Percentiles rank a stretch among this genome's conserved stretches.
phyloP scores from a whole-genome alignment of 2,329 filamentous ascomycete species.

The Chaetomium olivaceum region DNA sequence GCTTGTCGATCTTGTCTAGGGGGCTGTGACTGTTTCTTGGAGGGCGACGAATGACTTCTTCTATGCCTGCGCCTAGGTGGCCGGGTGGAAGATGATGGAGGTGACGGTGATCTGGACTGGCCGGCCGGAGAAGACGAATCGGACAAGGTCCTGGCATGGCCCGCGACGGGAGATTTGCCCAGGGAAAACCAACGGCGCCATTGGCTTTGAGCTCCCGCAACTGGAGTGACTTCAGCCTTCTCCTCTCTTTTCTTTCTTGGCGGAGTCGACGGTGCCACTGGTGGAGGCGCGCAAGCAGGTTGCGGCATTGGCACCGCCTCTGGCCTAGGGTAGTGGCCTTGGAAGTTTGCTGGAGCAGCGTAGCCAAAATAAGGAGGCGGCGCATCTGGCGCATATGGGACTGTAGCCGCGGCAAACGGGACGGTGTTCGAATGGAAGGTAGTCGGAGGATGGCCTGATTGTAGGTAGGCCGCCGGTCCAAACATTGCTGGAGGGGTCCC shows the following conservation, averaged over 20 bases:
- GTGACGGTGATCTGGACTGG: conserved; percentile 8
- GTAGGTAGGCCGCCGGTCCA: neutral
- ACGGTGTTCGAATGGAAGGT: neutral
- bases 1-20: neutral
- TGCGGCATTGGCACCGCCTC: neutral
- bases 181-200: conserved; percentile 17
- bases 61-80: neutral
- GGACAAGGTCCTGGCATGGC: conserved; percentile 20
- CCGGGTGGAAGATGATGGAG: neutral
- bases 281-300: neutral
- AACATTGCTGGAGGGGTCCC: conserved; percentile 7
- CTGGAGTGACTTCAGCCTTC: neutral
- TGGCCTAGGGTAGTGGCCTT: neutral
- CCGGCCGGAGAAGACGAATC: neutral
- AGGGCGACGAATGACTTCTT: neutral
- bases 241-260: neutral
- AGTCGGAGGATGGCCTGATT: neutral
- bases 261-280: neutral
- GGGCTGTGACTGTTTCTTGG: neutral
- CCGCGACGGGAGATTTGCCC: neutral
- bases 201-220: neutral
- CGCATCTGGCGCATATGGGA: neutral
- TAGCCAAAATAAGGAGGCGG: conserved; percentile 13
- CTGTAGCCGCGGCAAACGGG: neutral
- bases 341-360: neutral